Evolutionary conservation across 2,329 filamentous ascomycete species (phyloP), one percentile per base, ranked within the genome.

Genomic region (Cylindrodendrum hubeiense): DNA sequence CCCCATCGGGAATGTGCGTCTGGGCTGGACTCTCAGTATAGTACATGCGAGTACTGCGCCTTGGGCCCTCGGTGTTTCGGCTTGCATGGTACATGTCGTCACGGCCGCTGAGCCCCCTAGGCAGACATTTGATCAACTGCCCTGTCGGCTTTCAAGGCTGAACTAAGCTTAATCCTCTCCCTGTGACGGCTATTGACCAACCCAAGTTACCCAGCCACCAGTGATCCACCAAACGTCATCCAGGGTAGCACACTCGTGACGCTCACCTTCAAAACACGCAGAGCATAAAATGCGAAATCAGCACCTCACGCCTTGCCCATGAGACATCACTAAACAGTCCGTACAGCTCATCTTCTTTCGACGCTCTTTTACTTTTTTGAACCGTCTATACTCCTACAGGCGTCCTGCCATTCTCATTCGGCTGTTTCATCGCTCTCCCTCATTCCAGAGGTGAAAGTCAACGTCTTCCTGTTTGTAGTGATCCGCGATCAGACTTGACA

Each of bases 391-490:
- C 22, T 30, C 47, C 63, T 57, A 46, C 59, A 43, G 26, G 51
- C 43, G 33, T 21, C 46, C 30, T 5, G 17, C 26, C 10, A 19
- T 33, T 17, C 17, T 13, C 28, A 3, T n/a, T 44, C 33, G 24
- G 22, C 33, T 52, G 5, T 46, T 51, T 71, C 67, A 69, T 66
- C 66, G 65, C 22, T 77, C 74, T 49, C 74, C 73, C 63, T 77
- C 80, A 54, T 77, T 81, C 76, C 80, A 82, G 10, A 85, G 77
- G 66, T 88, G 83, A 66, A 89, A 87, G 71, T 89, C 89, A 59
- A 91, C 87, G 72, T 94, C 92, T 75, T 93, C 91, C 26, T 86
- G 83, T 69, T 91, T 90, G 78, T 94, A 94, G 76, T 94, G 92
- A 75, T 94, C 92, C 44, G 87, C 87, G 44, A 94, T 89, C 65